phyloP scores from a whole-genome alignment of 73 alveolate species.

The Paramecium caudatum region DNA sequence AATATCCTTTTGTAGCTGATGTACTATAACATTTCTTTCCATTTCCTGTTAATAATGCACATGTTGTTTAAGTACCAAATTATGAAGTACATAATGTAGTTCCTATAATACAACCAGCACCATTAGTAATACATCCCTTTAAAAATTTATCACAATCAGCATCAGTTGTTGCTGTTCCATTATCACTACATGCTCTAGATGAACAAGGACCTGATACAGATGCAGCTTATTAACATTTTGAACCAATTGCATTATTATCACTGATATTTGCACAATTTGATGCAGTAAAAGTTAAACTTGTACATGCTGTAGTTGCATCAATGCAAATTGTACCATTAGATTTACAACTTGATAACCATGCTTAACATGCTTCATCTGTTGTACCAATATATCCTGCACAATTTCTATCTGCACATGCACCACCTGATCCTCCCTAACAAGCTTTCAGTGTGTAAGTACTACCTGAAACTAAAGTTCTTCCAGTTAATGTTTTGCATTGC shows the following conservation, averaged over 20 bases:
- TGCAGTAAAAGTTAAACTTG: not conserved
- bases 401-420: not conserved
- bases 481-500: too few relatives aligned
- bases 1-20: not conserved
- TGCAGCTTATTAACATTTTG: not conserved
- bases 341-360: conserved; percentile 58
- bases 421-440: too few relatives aligned
- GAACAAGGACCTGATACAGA: not conserved
- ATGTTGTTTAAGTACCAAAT: not conserved
- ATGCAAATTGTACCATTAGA: not conserved
- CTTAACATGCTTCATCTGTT: conserved; percentile 16
- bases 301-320: not conserved
- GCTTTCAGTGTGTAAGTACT: too few relatives aligned
- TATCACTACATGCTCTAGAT: not conserved
- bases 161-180: conserved; percentile 65
- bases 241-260: not conserved
- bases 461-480: too few relatives aligned
- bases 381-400: conserved; percentile 1
- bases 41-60: conserved; percentile 10
- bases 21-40: not conserved
- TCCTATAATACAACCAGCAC: not conserved
- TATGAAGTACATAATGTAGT: not conserved
- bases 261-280: not conserved
- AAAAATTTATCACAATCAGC: conserved; percentile 2
- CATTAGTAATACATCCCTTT: conserved; percentile 3